A percentile compares a stretch with the other conserved stretches of the same genome.
Conservation (phyloP, 2,329 filamentous ascomycete species). For the Rachicladosporium sp. region DNA sequence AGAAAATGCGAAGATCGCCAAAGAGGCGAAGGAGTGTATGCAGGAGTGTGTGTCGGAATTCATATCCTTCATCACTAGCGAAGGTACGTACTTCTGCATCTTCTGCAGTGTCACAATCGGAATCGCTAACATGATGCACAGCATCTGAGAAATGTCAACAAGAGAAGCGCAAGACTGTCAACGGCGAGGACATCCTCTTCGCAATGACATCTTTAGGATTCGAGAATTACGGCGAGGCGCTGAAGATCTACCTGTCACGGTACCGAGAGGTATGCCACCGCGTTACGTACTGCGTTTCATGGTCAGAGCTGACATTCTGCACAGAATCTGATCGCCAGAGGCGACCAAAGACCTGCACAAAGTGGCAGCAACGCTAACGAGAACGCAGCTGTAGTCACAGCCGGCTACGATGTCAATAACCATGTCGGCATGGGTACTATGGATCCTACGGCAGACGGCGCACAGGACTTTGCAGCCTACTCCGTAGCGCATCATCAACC, state of each 20-base stretch:
- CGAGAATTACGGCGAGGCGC: constrained; percentile 94
- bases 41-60: constrained; percentile 99
- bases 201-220: constrained; percentile 98
- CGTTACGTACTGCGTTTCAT: constrained; percentile 18
- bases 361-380: constrained; percentile 15
- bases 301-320: not conserved
- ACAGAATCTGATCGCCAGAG: constrained; percentile 70
- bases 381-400: constrained; percentile 7
- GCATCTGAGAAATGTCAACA: constrained; percentile 99
- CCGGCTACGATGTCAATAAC: constrained; percentile 24
- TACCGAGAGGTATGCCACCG: constrained; percentile 71
- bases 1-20: constrained; percentile 91
- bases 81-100: constrained; percentile 52
- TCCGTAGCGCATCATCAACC: constrained; percentile 2
- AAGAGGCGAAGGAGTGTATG: constrained; percentile 99
- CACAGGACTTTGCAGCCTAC: constrained; percentile 23
- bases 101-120: constrained; percentile 1
- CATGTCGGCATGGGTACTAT: constrained; percentile 31
- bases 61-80: constrained; percentile 98
- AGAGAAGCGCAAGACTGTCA: constrained; percentile 98
- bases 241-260: constrained; percentile 96
- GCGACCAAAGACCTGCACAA: constrained; percentile 44
- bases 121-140: constrained; percentile 26
- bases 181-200: constrained; percentile 96
- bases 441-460: constrained; percentile 30